phyloP scores from a whole-genome alignment of 345 rosid species.

The Moringa oleifera region DNA sequence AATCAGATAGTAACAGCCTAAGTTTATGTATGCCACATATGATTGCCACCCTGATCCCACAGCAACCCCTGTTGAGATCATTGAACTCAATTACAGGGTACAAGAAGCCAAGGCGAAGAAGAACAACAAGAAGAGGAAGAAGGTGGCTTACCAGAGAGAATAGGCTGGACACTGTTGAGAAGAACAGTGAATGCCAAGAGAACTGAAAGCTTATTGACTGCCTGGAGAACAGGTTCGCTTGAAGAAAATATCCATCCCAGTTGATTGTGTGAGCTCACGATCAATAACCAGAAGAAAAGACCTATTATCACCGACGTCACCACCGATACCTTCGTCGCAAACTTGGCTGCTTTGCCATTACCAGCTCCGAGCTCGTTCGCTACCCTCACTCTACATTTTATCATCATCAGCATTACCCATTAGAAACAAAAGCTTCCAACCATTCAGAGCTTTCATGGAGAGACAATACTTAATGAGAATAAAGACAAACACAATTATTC shows the following conservation, averaged over 20 bases:
- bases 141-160: constrained; percentile 54
- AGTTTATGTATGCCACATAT: constrained; percentile 77
- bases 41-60: constrained; percentile 98
- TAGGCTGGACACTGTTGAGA: constrained; percentile 85
- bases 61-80: constrained; percentile 57
- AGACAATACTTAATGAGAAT: too few relatives aligned
- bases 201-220: constrained; percentile 50
- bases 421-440: too few relatives aligned
- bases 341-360: constrained; percentile 69
- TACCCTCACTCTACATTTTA: constrained; percentile 70
- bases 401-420: too few relatives aligned
- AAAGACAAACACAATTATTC: too few relatives aligned
- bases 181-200: constrained; percentile 71
- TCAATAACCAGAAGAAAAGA: constrained; percentile 43
- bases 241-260: constrained; percentile 55
- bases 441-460: too few relatives aligned
- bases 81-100: neutral
- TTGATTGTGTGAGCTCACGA: constrained; percentile 36
- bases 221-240: constrained; percentile 47
- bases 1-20: constrained; percentile 73
- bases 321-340: constrained; percentile 60
- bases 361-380: constrained; percentile 87
- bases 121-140: too few relatives aligned
- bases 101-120: too few relatives aligned
- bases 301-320: constrained; percentile 51